Conservation (phyloP, 225 moss, liverwort and hornwort species). For the Pseudisothecium myosuroides region DNA sequence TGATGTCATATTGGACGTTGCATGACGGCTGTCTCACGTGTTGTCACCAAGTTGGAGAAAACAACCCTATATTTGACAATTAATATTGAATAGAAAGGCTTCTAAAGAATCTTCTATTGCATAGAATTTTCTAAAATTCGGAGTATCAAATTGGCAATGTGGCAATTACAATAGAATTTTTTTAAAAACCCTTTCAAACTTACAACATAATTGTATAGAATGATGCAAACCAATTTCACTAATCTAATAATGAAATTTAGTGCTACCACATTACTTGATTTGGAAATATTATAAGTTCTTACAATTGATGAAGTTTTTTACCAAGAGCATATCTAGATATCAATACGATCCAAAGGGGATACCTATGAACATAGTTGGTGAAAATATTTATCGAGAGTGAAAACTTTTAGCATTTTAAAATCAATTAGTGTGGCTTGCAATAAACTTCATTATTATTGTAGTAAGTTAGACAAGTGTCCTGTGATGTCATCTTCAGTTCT, state of each 20-base stretch:
- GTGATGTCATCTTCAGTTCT: not conserved
- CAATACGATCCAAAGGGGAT: not conserved
- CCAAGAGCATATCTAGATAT: not conserved
- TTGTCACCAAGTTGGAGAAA: too few species aligned
- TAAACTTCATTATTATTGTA: not conserved
- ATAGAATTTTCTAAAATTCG: not conserved
- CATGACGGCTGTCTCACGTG: too few species aligned
- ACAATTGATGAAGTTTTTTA: not conserved
- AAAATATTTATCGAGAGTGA: not conserved
- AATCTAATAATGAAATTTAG: too few species aligned
- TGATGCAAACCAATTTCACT: not conserved
- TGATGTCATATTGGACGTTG: too few species aligned
- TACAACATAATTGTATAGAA: rapidly evolving
- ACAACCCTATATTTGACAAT: not conserved
- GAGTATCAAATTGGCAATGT: not conserved
- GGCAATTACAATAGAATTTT: not conserved
- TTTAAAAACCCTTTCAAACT: not conserved
- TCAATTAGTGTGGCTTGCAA: too few species aligned
- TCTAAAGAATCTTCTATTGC: not conserved
- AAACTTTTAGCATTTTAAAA: not conserved
- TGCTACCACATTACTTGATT: not conserved
- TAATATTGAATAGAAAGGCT: not conserved
- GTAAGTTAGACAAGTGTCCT: not conserved
- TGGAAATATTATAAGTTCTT: not conserved
- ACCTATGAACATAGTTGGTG: not conserved